Percentiles rank a stretch among this genome's conserved stretches.
These are phyloP conservation scores for Aspergillus sclerotioniger DNA, from an alignment of 495 filamentous ascomycete species.

Conservation along the genomic window DNA sequence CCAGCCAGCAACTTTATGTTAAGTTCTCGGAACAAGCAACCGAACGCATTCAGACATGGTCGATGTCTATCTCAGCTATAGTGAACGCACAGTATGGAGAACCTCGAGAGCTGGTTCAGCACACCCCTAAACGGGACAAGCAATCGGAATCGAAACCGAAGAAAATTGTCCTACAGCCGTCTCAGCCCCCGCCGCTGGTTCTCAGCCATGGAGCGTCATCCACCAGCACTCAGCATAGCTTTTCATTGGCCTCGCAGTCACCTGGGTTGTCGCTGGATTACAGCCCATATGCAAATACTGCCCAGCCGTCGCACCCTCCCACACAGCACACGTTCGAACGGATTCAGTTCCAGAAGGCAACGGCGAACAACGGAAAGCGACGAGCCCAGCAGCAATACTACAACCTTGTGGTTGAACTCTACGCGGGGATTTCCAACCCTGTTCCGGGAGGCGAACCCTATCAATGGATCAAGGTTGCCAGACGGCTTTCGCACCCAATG, in stretches of 20 bases:
- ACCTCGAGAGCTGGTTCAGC: constrained; percentile 83
- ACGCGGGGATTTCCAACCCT: constrained; percentile 62
- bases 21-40: constrained; percentile 46
- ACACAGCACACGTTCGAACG: constrained; percentile 73
- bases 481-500: constrained; percentile 76
- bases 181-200: constrained; percentile 51
- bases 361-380: constrained; percentile 93
- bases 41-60: constrained; percentile 62
- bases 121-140: constrained; percentile 94
- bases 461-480: constrained; percentile 74
- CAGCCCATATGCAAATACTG: constrained; percentile 31
- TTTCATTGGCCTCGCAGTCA: constrained; percentile 33
- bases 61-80: constrained; percentile 82
- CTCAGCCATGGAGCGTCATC: constrained; percentile 28
- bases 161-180: constrained; percentile 66
- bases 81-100: constrained; percentile 77
- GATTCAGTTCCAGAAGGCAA: constrained; percentile 95
- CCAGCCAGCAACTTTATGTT: constrained; percentile 43
- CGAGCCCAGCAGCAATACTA: constrained; percentile 92
- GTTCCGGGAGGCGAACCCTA: constrained; percentile 30
- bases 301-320: constrained; percentile 41
- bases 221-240: constrained; percentile 28
- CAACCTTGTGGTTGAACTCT: constrained; percentile 86
- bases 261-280: constrained; percentile 38
- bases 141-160: constrained; percentile 78